Evolutionary conservation across 305 asterid species (phyloP).

Genomic region (Fraxinus paxiana): DNA sequence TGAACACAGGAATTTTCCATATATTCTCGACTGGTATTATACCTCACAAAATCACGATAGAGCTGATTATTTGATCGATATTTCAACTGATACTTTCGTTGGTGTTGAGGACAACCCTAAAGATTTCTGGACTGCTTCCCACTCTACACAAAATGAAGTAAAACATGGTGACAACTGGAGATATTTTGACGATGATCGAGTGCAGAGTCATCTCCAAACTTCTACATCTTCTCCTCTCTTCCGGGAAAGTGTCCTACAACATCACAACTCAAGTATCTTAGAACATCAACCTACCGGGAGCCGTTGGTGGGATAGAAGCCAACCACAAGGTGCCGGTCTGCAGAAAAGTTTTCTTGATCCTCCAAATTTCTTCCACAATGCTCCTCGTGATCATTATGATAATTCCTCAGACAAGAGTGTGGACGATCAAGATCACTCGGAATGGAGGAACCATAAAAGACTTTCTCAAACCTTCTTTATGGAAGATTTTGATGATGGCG

Average conservation of each 20-base stretch:
- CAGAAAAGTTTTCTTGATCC: conserved; percentile 80
- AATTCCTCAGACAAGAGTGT: conserved; percentile 45
- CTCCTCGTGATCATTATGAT: conserved; percentile 29
- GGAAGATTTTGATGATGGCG: conserved; percentile 57
- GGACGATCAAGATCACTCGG: conserved; percentile 45
- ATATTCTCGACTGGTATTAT: conserved; percentile 85
- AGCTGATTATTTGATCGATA: conserved; percentile 27
- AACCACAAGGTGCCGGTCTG: conserved; percentile 29
- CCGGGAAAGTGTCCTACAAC: conserved; percentile 56
- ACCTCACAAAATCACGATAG: conserved; percentile 55
- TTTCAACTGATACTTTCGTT: conserved; percentile 26
- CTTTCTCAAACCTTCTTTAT: conserved; percentile 56
- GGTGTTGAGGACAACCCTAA: conserved; percentile 30
- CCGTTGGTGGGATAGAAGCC: conserved; percentile 72
- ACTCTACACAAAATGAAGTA: conserved; percentile 23
- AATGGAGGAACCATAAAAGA: conserved; percentile 39
- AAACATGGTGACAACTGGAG: conserved; percentile 48
- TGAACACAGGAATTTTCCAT: conserved; percentile 60
- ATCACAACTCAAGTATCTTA: conserved; percentile 31
- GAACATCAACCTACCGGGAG: conserved; percentile 32
- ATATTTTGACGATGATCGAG: conserved; percentile 39
- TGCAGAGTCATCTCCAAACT: conserved; percentile 48
- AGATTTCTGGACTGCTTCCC: conserved; percentile 43
- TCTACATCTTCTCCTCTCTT: conserved; percentile 71
- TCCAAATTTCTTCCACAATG: conserved; percentile 45